Percentiles rank a stretch among this genome's conserved stretches.
Evolutionary conservation across 2,329 filamentous ascomycete species (phyloP).

Genomic region (Peltaster fructicola): DNA sequence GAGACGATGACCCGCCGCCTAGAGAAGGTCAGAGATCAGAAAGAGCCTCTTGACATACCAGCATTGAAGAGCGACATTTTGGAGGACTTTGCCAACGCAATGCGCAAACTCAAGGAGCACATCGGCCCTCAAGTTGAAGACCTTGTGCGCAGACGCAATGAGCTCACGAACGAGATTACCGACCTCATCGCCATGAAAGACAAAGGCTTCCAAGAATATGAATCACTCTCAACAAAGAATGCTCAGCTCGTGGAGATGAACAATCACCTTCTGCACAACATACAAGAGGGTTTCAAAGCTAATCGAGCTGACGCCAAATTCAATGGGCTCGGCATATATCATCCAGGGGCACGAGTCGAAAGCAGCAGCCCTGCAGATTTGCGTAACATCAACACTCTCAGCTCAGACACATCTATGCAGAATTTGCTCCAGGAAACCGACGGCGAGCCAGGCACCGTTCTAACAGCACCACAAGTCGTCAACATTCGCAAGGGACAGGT

Average conservation of each 20-base stretch:
- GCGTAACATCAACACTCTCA: conserved; percentile 21
- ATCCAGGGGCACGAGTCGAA: conserved; percentile 10
- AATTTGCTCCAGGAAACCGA: conserved; percentile 42
- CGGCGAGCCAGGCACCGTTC: conserved; percentile 37
- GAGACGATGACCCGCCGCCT: conserved; percentile 81
- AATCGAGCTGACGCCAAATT: conserved; percentile 37
- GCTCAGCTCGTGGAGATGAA: conserved; percentile 88
- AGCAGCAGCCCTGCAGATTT: conserved; percentile 19
- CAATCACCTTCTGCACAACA: conserved; percentile 84
- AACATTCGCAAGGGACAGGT: conserved; percentile 87
- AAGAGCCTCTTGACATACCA: conserved; percentile 60
- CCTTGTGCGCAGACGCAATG: conserved; percentile 72
- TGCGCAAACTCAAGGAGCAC: conserved; percentile 61
- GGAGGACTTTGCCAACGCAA: conserved; percentile 42
- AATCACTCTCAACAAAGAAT: conserved; percentile 87
- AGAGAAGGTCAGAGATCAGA: conserved; percentile 67
- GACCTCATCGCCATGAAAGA: conserved; percentile 73
- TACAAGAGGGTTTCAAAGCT: conserved; percentile 81
- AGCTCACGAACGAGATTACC: conserved; percentile 68
- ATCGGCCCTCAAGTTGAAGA: conserved; percentile 63
- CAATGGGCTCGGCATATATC: conserved; percentile 48
- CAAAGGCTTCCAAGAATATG: conserved; percentile 85
- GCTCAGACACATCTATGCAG: conserved; percentile 21
- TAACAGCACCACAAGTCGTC: conserved; percentile 74
- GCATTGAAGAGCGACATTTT: conserved; percentile 47